Evolutionary conservation across 2,329 filamentous ascomycete species (phyloP), one percentile per base, ranked within the genome.

Genomic region (Escovopsis weberi): DNA sequence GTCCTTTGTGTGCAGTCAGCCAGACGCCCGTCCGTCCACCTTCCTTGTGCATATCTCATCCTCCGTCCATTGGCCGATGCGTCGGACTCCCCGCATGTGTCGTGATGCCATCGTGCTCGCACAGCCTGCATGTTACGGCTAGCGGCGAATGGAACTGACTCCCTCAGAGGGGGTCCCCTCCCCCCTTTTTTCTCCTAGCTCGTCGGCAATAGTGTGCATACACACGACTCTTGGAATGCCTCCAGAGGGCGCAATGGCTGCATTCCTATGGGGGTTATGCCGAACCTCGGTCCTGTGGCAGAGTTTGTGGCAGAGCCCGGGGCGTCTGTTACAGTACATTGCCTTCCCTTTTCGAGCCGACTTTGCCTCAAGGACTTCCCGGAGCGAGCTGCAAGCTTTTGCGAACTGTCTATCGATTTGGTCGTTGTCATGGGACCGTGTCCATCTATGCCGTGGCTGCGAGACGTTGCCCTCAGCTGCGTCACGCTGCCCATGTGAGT

Each of bases 1-100:
- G 39, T 45, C 33, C 47, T 42, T 44, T 47, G 47, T 49, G 46
- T 42, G 23, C 23, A 23, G 23, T 23, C 23, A 23, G 23, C 5
- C 23, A 23, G 3, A 23, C 23, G 34, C n/a, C 34, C n/a, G 34
- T 18, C 34, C 12, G 12, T 36, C 34, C 19, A n/a, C 10, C 19
- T 36, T 36, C 12, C 19, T 36, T 15, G 33, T 36, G 19, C n/a
- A 36, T 23, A 23, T 23, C 23, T 23, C 23, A 23, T 23, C 23
- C 5, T 23, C 23, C 23, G 5, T 23, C n/a, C 34, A 36, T 36
- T 18, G 34, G 34, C 34, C 34, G 34, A 23, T 23, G 23, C n/a
- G 34, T 36, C 34, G 34, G 34, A 36, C 19, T 36, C n/a, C 19
- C 34, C 34, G 34, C 34, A 36, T 36, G 34, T 9, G n/a, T 36